Base-by-base conservation (phyloP, 169 alveolate genomes). In the Eimeria necatrix region DNA sequence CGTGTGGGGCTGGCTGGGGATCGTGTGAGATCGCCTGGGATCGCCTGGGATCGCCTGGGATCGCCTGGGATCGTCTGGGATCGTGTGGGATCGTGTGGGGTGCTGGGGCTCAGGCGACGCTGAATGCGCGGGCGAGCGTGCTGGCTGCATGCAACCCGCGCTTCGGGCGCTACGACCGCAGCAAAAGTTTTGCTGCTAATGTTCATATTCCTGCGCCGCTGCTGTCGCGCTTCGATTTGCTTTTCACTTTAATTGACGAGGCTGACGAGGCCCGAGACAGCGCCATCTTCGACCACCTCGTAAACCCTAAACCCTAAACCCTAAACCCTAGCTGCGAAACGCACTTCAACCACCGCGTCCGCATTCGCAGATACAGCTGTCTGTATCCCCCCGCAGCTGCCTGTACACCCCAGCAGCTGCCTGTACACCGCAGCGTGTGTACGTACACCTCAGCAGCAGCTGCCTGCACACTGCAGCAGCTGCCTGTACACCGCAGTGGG, bases 101-200 rank as follows among this genome's bases (percentile, higher is more conserved):
- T n/a, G n/a, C n/a, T n/a, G n/a, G 41, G 41, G 41, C 9, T 6
- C 99, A 99, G 51, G 98, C 99, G 52, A 97, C 99, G 14, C 97
- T 99, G 78, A 98, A 99, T 96, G 99, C 99, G 0, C 98, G 99
- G 94, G 99, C 99, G 94, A 98, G 99, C 46, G 99, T 99, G 60
- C 98, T 99, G 51, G 99, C 99, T 7, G 99, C 99, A 20, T 99
- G 99, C 12, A 99, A 99, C 97, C 99, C 99, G 7, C 46, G 97
- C 95, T 59, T 96, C 87, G 99, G 99, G 14, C 96, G 99, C 80
- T 99, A 99, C 96, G 99, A 99, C 95, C 98, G 99, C 24, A 97
- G 99, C 88, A 91, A 98, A 91, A 98, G 99, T 87, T 99, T 99
- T 96, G 97, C 98, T 84, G 99, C 99, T 94, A 99, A 99, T 97